These are phyloP conservation scores for Candida manassasensis DNA, from an alignment of 805 yeast species.

Conservation along the genomic window DNA sequence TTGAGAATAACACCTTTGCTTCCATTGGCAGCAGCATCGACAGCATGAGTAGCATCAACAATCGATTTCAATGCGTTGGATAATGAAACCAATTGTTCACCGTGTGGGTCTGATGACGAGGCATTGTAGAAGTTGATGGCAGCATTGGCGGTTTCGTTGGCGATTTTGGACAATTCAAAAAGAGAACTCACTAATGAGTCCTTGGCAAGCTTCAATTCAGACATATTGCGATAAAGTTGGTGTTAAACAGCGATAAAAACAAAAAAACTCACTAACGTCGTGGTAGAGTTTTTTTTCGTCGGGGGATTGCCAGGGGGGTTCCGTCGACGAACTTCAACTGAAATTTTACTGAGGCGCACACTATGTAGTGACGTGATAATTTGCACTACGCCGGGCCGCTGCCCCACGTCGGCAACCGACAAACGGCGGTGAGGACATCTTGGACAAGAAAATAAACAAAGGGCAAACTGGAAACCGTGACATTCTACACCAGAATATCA, in stretches of 20 bases:
- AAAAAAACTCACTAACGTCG: slow-evolving; percentile 1
- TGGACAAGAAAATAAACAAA: too few relatives aligned
- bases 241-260: background rate
- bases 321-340: background rate
- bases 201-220: slow-evolving; percentile 18
- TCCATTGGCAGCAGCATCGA: slow-evolving; percentile 12
- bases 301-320: background rate
- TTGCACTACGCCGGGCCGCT: too few relatives aligned
- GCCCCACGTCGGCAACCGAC: too few relatives aligned
- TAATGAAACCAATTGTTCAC: slow-evolving; percentile 36
- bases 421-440: too few relatives aligned
- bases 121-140: slow-evolving; percentile 71
- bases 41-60: slow-evolving; percentile 18
- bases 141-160: slow-evolving; percentile 77
- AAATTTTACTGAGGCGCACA: slow-evolving; percentile 1
- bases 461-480: too few relatives aligned
- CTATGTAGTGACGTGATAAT: slow-evolving; percentile 1
- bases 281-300: slow-evolving; percentile 1
- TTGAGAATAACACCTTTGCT: slow-evolving; percentile 9
- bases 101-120: slow-evolving; percentile 34
- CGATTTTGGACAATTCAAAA: slow-evolving; percentile 80
- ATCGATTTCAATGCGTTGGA: slow-evolving; percentile 34
- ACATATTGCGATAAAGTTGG: slow-evolving; percentile 9
- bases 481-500: too few relatives aligned
- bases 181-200: slow-evolving; percentile 59